Conservation (phyloP, 1,139 yeast species). For the Blastobotrys persicus region DNA sequence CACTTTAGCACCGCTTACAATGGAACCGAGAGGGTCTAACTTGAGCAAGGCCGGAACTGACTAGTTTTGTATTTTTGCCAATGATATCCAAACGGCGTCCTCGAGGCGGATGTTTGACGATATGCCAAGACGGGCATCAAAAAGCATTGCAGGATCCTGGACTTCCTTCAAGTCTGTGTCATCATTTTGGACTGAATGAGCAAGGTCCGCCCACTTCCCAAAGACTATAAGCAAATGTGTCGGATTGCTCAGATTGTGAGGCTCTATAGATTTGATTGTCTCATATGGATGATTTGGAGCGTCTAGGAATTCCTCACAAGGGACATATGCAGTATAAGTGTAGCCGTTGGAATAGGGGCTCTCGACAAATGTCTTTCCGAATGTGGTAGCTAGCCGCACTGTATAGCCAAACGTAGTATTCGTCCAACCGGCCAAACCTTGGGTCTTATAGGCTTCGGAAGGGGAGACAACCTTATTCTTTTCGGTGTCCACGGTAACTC, state of each 20-base stretch:
- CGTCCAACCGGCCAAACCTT: conserved; percentile 14
- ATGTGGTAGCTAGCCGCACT: conserved; percentile 62
- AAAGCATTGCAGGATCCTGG: conserved; percentile 55
- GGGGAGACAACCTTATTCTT: conserved; percentile 69
- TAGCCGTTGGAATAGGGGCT: conserved; percentile 68
- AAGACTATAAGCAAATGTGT: conserved; percentile 52
- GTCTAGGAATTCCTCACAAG: conserved; percentile 53
- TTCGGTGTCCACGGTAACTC: conserved; percentile 75
- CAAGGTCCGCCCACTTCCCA: conserved; percentile 62
- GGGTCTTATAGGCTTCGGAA: conserved; percentile 53
- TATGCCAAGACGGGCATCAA: conserved; percentile 60
- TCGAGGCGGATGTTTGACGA: conserved; percentile 55
- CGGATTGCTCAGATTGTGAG: conserved; percentile 4
- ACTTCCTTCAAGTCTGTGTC: conserved; percentile 50
- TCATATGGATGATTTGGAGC: not conserved
- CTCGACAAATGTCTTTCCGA: conserved; percentile 69
- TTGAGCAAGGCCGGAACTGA: too few species aligned
- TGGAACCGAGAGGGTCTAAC: too few species aligned
- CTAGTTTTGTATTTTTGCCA: conserved; percentile 43
- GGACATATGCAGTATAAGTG: conserved; percentile 59
- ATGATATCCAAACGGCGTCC: conserved; percentile 64
- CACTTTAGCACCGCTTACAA: too few species aligned
- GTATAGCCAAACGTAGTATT: conserved; percentile 59
- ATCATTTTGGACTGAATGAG: conserved; percentile 51
- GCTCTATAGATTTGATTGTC: conserved; percentile 1